Conservation (phyloP, 495 filamentous ascomycete genomes). For the Penicillium tannophilum region DNA sequence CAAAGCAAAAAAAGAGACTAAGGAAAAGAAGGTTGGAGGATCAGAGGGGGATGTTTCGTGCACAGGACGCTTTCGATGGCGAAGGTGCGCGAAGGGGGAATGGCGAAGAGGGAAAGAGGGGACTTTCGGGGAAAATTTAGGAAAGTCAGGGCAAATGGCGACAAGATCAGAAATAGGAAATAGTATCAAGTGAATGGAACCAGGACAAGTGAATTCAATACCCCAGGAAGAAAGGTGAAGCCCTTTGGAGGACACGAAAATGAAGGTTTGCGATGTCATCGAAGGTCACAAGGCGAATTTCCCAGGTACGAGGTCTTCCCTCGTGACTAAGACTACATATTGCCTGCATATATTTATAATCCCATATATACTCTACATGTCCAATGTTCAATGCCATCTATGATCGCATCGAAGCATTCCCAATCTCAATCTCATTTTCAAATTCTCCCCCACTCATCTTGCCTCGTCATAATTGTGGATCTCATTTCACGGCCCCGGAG, state of each 20-base stretch:
- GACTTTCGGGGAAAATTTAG: neutral
- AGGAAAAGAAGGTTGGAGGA: conserved; percentile 1
- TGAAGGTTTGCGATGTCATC: too few species aligned
- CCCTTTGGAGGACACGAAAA: too few species aligned
- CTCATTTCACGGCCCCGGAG: conserved; percentile 11
- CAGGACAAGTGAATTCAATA: neutral
- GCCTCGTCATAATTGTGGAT: conserved; percentile 23
- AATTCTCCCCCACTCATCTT: neutral
- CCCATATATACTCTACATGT: neutral
- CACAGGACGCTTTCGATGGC: conserved; percentile 7
- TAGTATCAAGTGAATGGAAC: neutral
- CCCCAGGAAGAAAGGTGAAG: neutral
- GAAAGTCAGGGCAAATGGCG: neutral
- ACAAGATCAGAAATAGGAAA: neutral
- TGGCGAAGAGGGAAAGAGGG: neutral
- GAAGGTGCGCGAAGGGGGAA: neutral
- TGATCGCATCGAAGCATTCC: neutral
- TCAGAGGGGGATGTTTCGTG: conserved; percentile 9
- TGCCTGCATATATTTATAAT: neutral
- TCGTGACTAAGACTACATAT: neutral
- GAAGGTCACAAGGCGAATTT: neutral
- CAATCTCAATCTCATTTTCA: neutral
- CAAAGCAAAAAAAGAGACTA: conserved; percentile 7
- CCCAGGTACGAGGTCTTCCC: neutral
- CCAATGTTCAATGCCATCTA: neutral